Evolutionary conservation across 768 basidiomycete species (phyloP).

Genomic region (Termitomyces sp.): DNA sequence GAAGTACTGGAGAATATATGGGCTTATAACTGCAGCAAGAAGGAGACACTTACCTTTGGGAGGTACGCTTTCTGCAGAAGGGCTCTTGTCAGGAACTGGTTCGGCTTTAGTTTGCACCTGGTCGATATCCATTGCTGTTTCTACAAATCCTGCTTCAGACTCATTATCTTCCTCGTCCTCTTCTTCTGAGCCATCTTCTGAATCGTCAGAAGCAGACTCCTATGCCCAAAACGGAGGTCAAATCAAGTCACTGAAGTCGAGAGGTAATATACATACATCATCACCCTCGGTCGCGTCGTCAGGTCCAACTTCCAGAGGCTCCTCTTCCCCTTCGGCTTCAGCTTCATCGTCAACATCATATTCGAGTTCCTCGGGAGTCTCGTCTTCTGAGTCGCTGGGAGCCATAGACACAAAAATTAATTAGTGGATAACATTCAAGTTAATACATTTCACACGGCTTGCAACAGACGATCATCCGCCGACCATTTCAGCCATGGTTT

Average conservation of each 20-base stretch:
- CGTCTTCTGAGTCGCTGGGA: slow-evolving; percentile 62
- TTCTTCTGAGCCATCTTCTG: slow-evolving; percentile 48
- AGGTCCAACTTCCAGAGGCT: slow-evolving; percentile 30
- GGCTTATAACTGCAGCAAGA: neutral
- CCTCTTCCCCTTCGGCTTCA: slow-evolving; percentile 52
- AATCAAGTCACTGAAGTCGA: neutral
- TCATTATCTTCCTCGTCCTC: slow-evolving; percentile 49
- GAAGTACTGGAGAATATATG: slow-evolving; percentile 13
- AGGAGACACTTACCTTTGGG: slow-evolving; percentile 8
- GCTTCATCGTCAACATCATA: slow-evolving; percentile 50
- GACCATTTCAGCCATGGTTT: slow-evolving; percentile 66
- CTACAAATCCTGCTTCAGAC: slow-evolving; percentile 20
- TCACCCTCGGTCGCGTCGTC: slow-evolving; percentile 71
- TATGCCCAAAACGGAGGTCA: slow-evolving; percentile 19
- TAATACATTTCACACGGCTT: slow-evolving; percentile 17
- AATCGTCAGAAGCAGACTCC: slow-evolving; percentile 61
- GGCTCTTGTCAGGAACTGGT: slow-evolving; percentile 13
- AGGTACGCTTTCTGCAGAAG: slow-evolving; percentile 4
- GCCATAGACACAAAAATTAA: slow-evolving; percentile 32
- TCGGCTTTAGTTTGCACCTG: slow-evolving; percentile 14
- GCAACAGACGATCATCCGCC: slow-evolving; percentile 12
- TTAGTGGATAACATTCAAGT: neutral
- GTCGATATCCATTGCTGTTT: slow-evolving; percentile 25
- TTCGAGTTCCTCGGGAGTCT: slow-evolving; percentile 56
- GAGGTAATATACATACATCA: slow-evolving; percentile 48